These are phyloP conservation scores for Ophiostoma sp. DNA, from an alignment of 2,329 filamentous ascomycete species.

Conservation along the genomic window DNA sequence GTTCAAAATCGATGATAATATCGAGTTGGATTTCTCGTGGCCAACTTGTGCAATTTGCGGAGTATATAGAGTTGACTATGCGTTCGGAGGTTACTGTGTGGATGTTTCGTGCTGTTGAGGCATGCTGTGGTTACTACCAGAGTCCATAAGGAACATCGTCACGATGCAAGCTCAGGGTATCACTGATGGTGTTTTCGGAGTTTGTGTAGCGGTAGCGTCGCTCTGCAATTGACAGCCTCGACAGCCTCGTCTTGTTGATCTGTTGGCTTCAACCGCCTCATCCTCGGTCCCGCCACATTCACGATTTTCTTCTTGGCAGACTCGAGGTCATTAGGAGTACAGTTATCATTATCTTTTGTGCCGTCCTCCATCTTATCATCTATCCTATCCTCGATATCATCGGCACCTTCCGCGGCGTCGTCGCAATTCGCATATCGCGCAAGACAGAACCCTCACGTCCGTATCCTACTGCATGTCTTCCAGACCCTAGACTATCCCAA, in stretches of 20 bases:
- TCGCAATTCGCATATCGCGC: not conserved
- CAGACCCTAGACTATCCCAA: not conserved
- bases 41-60: too few species aligned
- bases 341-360: not conserved
- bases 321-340: not conserved
- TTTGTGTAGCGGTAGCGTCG: not conserved
- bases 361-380: not conserved
- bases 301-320: not conserved
- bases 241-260: too few species aligned
- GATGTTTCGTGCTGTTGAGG: not conserved
- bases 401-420: not conserved
- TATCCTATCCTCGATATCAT: not conserved
- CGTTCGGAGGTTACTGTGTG: not conserved
- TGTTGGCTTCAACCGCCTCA: not conserved
- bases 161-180: not conserved
- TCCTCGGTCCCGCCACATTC: not conserved
- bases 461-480: not conserved
- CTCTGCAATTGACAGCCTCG: not conserved
- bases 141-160: not conserved
- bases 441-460: not conserved
- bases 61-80: not conserved
- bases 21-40: not conserved
- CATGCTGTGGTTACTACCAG: not conserved
- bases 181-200: not conserved
- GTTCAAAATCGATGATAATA: not conserved